Evolutionary conservation across 1,284 basidiomycete species (phyloP), one percentile per base, ranked within the genome.

Genomic region (Pascua sp.): DNA sequence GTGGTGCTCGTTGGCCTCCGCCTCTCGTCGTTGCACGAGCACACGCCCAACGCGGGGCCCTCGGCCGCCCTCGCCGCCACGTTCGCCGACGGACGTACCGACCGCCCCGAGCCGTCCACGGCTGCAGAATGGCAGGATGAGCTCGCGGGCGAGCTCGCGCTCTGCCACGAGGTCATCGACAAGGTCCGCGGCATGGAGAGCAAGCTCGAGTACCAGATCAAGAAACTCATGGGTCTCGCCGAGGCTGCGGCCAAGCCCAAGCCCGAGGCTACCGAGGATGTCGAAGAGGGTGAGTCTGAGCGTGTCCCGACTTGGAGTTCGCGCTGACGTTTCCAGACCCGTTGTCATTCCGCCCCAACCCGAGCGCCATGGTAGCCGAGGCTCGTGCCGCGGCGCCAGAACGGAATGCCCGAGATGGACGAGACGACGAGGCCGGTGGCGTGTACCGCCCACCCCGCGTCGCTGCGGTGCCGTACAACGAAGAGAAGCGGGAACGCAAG

Each of bases 171-270:
- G 53, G 71, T 78, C n/a, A 75, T 80, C 71, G 81, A 82, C 55
- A 81, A 81, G 66, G 73, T 80, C 32, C 69, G 76, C 36, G 77
- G 79, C 0, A 66, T 98, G 42, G 94, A 98, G 76, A 82, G 81
- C 54, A 86, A 90, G 68, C 87, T 98, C 82, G 86, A 85, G 59
- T 96, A 98, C 74, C 94, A 98, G 75, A 90, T 98, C 68, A 93
- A 97, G 68, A 97, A 98, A 74, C 84, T 96, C 17, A 83, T 93
- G 38, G 83, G 85, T 55, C 77, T 89, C 5, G 88, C 90, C 0
- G 77, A 80, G 53, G 85, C 86, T 53, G 82, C 84, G 39, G 77
- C 72, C 8, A 75, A 72, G 42, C 66, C 69, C 32, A 58, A 65
- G 44, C 77, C 82, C 2, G 79, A 82, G n/a, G 79, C 77, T 15